Conservation (phyloP, 371 early-diverging fungal species). For the Haplosporangium sp. region DNA sequence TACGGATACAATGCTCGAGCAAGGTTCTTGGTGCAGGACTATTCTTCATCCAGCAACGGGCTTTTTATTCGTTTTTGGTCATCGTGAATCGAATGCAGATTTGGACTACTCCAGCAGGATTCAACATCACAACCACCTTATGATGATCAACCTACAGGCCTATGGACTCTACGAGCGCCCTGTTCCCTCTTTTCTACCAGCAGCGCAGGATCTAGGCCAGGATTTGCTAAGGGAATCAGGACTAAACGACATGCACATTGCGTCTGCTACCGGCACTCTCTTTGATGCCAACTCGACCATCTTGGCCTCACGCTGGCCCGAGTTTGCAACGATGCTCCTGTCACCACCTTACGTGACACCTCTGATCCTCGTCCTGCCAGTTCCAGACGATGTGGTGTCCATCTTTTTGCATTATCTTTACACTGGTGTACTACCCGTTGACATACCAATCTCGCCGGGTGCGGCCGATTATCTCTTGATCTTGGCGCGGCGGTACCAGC, state of each 20-base stretch:
- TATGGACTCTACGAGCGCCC: slow-evolving; percentile 57
- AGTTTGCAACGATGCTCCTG: slow-evolving; percentile 36
- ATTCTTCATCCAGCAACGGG: slow-evolving; percentile 61
- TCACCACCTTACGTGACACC: slow-evolving; percentile 53
- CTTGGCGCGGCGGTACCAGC: slow-evolving; percentile 40
- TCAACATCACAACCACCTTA: slow-evolving; percentile 62
- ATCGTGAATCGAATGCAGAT: slow-evolving; percentile 57
- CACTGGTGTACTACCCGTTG: slow-evolving; percentile 29
- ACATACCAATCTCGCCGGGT: slow-evolving; percentile 20
- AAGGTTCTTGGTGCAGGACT: slow-evolving; percentile 66
- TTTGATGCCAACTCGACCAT: slow-evolving; percentile 48
- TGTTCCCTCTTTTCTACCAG: slow-evolving; percentile 28
- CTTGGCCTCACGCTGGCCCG: slow-evolving; percentile 48
- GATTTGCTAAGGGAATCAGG: slow-evolving; percentile 22
- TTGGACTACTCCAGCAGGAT: slow-evolving; percentile 63
- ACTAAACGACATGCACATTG: slow-evolving; percentile 41
- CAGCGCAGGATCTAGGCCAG: slow-evolving; percentile 43
- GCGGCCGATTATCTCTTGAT: slow-evolving; percentile 42
- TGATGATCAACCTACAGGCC: slow-evolving; percentile 60
- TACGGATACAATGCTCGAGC: slow-evolving; percentile 55
- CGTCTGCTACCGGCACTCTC: slow-evolving; percentile 26
- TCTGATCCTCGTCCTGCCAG: slow-evolving; percentile 33
- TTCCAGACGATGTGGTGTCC: slow-evolving; percentile 41
- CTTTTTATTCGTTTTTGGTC: slow-evolving; percentile 62
- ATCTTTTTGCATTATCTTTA: slow-evolving; percentile 50